Conservation (phyloP, 2,329 filamentous ascomycete genomes). For the Sporothrix schenckii region DNA sequence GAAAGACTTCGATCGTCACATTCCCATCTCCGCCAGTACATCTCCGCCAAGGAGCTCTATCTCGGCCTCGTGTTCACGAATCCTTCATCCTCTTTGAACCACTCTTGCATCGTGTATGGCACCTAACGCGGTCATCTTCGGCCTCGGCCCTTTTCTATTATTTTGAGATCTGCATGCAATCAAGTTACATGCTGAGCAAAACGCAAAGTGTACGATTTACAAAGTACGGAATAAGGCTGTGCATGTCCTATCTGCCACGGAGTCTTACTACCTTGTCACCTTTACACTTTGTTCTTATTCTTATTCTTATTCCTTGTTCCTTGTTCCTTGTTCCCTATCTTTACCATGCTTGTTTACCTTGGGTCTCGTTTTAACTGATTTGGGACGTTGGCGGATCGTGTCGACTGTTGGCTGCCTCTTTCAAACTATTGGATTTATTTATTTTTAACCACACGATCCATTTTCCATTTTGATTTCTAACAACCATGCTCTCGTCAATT, state of each 20-base stretch:
- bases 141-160: constrained; percentile 12
- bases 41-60: background rate
- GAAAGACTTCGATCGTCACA: background rate
- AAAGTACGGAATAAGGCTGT: too few relatives aligned
- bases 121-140: background rate
- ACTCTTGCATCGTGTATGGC: background rate
- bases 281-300: background rate
- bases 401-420: background rate
- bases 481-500: background rate
- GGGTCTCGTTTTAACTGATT: too few relatives aligned
- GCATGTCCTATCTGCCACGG: too few relatives aligned
- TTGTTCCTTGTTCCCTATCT: background rate
- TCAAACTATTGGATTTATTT: background rate
- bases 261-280: too few relatives aligned
- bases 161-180: background rate
- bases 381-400: background rate
- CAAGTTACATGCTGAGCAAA: background rate
- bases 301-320: background rate
- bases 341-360: too few relatives aligned
- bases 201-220: background rate
- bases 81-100: constrained; percentile 16
- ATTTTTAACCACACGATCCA: background rate
- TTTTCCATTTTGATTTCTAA: background rate
- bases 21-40: background rate
- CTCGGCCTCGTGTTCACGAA: background rate